A percentile compares a stretch with the other conserved stretches of the same genome.
Evolutionary conservation across 2,329 filamentous ascomycete genomes (phyloP).

Genomic region (Aspergillus spinulosporus): DNA sequence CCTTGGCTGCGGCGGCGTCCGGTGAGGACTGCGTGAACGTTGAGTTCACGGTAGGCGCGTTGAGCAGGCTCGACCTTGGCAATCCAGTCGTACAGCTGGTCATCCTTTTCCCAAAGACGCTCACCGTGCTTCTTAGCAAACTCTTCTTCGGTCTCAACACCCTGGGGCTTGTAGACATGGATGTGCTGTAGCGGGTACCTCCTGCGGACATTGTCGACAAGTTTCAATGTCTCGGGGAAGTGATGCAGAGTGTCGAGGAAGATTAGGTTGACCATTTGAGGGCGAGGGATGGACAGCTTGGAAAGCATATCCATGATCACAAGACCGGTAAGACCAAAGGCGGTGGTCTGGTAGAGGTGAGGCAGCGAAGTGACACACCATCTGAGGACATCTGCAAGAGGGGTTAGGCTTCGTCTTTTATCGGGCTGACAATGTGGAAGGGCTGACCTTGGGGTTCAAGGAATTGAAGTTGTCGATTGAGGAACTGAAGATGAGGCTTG

Average conservation of each 20-base stretch:
- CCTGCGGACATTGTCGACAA: constrained; percentile 71
- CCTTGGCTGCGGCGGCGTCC: constrained; percentile 90
- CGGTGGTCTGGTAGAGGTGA: constrained; percentile 82
- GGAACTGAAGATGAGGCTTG: constrained; percentile 80
- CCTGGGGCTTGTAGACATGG: constrained; percentile 86
- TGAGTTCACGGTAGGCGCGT: constrained; percentile 82
- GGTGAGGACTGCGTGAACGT: constrained; percentile 87
- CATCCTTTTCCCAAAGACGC: constrained; percentile 78
- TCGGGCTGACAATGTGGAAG: constrained; percentile 10
- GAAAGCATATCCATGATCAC: constrained; percentile 73
- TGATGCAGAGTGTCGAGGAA: constrained; percentile 85
- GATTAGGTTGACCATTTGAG: constrained; percentile 56
- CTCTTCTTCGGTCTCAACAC: constrained; percentile 68
- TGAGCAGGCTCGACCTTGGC: constrained; percentile 97
- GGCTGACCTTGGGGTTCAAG: constrained; percentile 72
- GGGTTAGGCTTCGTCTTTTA: constrained; percentile 17
- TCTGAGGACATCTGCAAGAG: constrained; percentile 70
- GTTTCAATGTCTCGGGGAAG: constrained; percentile 72
- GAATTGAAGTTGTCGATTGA: constrained; percentile 85
- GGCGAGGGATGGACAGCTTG: constrained; percentile 50
- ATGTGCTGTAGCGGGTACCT: constrained; percentile 77
- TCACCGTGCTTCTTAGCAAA: constrained; percentile 82
- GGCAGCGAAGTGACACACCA: constrained; percentile 92
- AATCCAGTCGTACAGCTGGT: constrained; percentile 92
- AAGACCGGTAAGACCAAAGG: constrained; percentile 77